phyloP scores from a whole-genome alignment of 2,329 filamentous ascomycete species.

The Lachnellula subtilissima region DNA sequence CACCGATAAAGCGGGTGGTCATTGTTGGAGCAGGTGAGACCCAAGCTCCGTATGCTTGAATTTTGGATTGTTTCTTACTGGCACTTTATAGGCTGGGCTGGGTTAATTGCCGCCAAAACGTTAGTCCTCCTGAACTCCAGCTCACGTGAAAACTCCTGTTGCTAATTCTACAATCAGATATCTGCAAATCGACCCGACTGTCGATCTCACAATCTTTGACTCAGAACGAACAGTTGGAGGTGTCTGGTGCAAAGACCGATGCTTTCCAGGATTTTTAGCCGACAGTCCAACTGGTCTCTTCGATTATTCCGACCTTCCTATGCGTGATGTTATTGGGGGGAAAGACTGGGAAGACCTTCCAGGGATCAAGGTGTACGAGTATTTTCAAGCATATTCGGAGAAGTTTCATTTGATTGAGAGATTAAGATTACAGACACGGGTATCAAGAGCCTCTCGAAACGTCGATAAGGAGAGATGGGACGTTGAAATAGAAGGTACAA shows the following conservation, averaged over 20 bases:
- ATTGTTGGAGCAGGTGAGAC: no score
- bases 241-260: conserved; percentile 9
- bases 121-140: no score
- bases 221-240: conserved; percentile 11
- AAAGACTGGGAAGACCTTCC: conserved; percentile 13
- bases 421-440: conserved; percentile 3
- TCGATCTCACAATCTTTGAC: conserved; percentile 14
- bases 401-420: conserved; percentile 8
- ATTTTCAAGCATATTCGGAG: conserved; percentile 9
- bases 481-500: background rate
- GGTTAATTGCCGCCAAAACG: no score
- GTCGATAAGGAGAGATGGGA: conserved; percentile 5
- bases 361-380: conserved; percentile 6
- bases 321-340: conserved; percentile 8
- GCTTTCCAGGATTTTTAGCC: conserved; percentile 5
- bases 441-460: conserved; percentile 6
- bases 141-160: no score
- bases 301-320: conserved; percentile 13
- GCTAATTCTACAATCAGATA: no score
- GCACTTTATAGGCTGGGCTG: no score
- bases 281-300: conserved; percentile 11
- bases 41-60: no score
- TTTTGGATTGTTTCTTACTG: no score
- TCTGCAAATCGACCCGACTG: background rate
- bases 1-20: no score